phyloP scores from a whole-genome alignment of 345 rosid species.

The Corymbia maculata region DNA sequence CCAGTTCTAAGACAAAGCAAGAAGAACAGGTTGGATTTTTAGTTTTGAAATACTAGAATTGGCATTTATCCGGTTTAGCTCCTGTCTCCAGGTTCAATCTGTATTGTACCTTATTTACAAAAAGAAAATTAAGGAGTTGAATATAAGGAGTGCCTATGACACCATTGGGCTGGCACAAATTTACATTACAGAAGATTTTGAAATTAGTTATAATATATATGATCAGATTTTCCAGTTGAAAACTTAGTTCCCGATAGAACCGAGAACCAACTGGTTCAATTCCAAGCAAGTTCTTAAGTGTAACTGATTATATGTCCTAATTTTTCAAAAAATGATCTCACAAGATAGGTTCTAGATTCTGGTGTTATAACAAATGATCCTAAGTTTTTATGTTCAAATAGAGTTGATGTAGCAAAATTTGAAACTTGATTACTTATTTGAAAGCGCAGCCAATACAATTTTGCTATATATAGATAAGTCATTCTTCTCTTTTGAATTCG shows the following conservation, averaged over 20 bases:
- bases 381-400: no score
- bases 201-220: no score
- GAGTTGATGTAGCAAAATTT: not conserved
- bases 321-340: not conserved
- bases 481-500: no score
- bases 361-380: no score
- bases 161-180: no score
- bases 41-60: not conserved
- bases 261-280: not conserved
- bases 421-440: not conserved
- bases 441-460: not conserved
- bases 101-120: not conserved
- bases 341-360: not conserved
- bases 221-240: no score
- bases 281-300: not conserved
- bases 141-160: not conserved
- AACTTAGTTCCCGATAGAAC: no score
- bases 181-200: no score
- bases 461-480: not conserved
- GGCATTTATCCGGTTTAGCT: not conserved
- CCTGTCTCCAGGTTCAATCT: not conserved
- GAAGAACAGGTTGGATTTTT: not conserved
- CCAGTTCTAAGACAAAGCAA: not conserved
- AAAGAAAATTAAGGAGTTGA: not conserved
- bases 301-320: not conserved